Percentiles rank a stretch among this genome's conserved stretches.
Conservation (phyloP, 441 rosid species). For the Iberis amara region DNA sequence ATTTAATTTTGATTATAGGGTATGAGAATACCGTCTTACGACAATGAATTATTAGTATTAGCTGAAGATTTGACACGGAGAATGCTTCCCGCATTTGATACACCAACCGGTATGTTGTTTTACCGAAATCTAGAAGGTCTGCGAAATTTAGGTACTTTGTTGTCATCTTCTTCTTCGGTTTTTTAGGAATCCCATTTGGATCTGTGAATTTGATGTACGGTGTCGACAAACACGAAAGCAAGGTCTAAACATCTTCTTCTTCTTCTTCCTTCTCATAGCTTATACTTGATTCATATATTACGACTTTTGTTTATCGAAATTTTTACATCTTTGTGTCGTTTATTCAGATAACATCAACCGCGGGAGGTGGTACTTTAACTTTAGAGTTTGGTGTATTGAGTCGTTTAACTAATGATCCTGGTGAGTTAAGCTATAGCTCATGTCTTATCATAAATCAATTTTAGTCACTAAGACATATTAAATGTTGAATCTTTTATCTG, state of each 20-base stretch:
- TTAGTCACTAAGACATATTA: constrained; percentile 1
- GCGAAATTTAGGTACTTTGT: background rate
- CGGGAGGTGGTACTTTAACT: constrained; percentile 98
- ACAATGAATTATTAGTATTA: constrained; percentile 67
- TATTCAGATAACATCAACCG: constrained; percentile 90
- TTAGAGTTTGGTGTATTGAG: constrained; percentile 94
- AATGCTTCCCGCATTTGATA: constrained; percentile 95
- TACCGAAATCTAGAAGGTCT: background rate
- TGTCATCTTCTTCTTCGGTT: constrained; percentile 11
- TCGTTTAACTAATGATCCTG: constrained; percentile 87
- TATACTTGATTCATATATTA: too few species aligned
- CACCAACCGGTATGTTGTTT: constrained; percentile 71
- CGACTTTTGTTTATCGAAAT: constrained; percentile 2
- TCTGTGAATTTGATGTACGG: constrained; percentile 88
- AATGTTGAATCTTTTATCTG: background rate
- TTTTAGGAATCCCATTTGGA: constrained; percentile 90
- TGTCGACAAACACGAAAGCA: constrained; percentile 97
- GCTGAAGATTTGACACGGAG: constrained; percentile 85
- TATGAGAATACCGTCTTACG: constrained; percentile 76
- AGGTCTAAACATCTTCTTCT: constrained; percentile 44
- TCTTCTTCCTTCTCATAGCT: background rate
- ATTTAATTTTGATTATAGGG: constrained; percentile 51
- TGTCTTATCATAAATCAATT: constrained; percentile 2
- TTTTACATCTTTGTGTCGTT: constrained; percentile 25
- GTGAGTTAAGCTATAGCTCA: constrained; percentile 41